These are phyloP conservation scores for Zasmidium cellare DNA, from an alignment of 2,329 filamentous ascomycete species.

Conservation along the genomic window DNA sequence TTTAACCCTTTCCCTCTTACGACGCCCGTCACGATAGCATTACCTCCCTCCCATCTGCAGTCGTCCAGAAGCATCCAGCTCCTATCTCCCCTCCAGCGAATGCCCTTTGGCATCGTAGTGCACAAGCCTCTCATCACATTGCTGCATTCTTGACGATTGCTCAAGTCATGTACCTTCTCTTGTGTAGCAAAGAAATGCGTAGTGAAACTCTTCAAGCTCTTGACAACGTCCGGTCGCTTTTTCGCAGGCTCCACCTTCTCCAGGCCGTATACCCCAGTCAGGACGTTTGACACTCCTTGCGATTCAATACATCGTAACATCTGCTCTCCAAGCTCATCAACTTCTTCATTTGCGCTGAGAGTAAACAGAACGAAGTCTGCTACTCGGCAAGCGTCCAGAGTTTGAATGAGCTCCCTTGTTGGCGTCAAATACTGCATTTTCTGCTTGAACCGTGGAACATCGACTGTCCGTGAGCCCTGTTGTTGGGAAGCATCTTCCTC, in stretches of 20 bases:
- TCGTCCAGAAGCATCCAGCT: constrained; percentile 94
- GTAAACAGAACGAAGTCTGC: constrained; percentile 91
- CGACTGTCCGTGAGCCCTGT: constrained; percentile 59
- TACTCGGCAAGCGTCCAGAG: constrained; percentile 80
- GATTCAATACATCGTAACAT: constrained; percentile 85
- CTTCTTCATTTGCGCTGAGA: constrained; percentile 77
- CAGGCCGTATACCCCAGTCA: constrained; percentile 73
- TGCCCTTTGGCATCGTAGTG: constrained; percentile 86
- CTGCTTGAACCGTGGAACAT: constrained; percentile 91
- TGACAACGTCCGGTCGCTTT: constrained; percentile 70
- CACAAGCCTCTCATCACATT: constrained; percentile 90
- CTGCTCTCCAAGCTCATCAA: constrained; percentile 80
- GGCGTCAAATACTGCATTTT: constrained; percentile 83
- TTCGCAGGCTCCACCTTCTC: constrained; percentile 78
- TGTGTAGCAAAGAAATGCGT: constrained; percentile 91
- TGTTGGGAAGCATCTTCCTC: constrained; percentile 62
- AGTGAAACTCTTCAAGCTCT: constrained; percentile 88
- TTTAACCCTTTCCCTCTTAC: constrained; percentile 85
- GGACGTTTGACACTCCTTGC: constrained; percentile 91
- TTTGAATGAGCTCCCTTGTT: constrained; percentile 70
- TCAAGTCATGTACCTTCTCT: constrained; percentile 86
- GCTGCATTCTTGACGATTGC: constrained; percentile 84
- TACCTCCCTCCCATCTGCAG: constrained; percentile 64
- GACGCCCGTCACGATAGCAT: constrained; percentile 69
- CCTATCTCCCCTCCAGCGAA: constrained; percentile 92